These are phyloP conservation scores for Lentinula novae-zelandiae DNA, from an alignment of 1,284 basidiomycete species.

Conservation along the genomic window DNA sequence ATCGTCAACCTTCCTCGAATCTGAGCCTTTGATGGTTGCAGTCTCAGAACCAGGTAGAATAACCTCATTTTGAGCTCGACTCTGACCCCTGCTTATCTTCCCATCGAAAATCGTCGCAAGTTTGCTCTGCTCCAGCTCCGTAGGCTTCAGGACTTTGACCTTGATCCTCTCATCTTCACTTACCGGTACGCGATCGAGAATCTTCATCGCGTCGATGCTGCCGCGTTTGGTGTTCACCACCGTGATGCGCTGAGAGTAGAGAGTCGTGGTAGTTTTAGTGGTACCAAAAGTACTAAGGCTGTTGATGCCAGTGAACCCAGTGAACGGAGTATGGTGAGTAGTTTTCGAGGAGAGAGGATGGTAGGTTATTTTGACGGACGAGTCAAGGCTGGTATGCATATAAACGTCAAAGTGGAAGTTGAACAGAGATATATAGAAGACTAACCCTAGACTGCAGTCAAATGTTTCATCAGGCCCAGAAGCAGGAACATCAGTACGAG, in stretches of 20 bases:
- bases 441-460: constrained; percentile 33
- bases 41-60: not conserved
- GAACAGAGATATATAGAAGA: not conserved
- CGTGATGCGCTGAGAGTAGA: constrained; percentile 10
- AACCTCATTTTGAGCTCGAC: not conserved
- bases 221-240: constrained; percentile 9
- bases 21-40: not conserved
- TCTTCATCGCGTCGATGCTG: constrained; percentile 24
- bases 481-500: constrained; percentile 26
- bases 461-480: constrained; percentile 34
- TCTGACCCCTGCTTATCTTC: not conserved
- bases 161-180: constrained; percentile 29
- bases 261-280: not conserved
- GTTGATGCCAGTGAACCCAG: constrained; percentile 3
- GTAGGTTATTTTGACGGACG: constrained; percentile 21
- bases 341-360: constrained; percentile 26
- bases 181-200: constrained; percentile 32
- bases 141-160: constrained; percentile 30
- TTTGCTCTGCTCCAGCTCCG: constrained; percentile 4
- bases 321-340: constrained; percentile 11
- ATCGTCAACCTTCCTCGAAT: not conserved
- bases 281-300: constrained; percentile 1
- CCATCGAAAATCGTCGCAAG: not conserved
- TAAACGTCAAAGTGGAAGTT: not conserved
- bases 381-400: constrained; percentile 18